These are phyloP conservation scores for Epichloe coenophiala DNA, from an alignment of 2,329 filamentous ascomycete species.

Conservation along the genomic window DNA sequence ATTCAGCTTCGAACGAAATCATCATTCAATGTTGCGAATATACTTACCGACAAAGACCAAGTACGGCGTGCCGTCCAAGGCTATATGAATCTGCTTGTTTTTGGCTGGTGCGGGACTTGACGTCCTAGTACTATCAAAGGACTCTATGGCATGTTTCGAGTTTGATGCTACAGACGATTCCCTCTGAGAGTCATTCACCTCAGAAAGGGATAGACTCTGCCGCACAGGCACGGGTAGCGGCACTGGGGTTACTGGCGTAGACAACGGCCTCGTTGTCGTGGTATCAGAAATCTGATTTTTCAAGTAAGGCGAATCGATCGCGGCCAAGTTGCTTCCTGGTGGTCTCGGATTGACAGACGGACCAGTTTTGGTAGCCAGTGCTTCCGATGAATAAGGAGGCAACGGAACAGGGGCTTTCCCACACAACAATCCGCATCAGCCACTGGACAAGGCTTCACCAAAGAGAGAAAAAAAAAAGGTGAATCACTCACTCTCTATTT, in stretches of 20 bases:
- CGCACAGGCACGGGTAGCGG: background rate
- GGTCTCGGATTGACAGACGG: background rate
- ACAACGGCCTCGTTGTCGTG: background rate
- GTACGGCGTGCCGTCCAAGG: constrained; percentile 3
- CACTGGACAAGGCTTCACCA: background rate
- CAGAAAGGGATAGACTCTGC: background rate
- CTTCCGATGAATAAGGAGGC: background rate
- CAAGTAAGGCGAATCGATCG: background rate
- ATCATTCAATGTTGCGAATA: background rate
- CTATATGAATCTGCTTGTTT: background rate
- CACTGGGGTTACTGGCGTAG: background rate
- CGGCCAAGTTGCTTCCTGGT: background rate
- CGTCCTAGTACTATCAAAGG: background rate
- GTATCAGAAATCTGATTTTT: background rate
- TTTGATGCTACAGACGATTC: background rate
- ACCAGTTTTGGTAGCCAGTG: background rate
- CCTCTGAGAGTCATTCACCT: background rate
- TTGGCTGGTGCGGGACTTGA: background rate
- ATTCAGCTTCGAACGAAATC: background rate
- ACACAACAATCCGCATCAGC: background rate
- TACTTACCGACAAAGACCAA: background rate
- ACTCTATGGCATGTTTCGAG: background rate
- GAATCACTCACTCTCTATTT: background rate
- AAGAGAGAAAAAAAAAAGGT: background rate
- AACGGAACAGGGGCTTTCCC: constrained; percentile 1